A percentile compares a stretch with the other conserved stretches of the same genome.
Conservation (phyloP, 2,329 filamentous ascomycete species). For the Endocalyx cinctus region DNA sequence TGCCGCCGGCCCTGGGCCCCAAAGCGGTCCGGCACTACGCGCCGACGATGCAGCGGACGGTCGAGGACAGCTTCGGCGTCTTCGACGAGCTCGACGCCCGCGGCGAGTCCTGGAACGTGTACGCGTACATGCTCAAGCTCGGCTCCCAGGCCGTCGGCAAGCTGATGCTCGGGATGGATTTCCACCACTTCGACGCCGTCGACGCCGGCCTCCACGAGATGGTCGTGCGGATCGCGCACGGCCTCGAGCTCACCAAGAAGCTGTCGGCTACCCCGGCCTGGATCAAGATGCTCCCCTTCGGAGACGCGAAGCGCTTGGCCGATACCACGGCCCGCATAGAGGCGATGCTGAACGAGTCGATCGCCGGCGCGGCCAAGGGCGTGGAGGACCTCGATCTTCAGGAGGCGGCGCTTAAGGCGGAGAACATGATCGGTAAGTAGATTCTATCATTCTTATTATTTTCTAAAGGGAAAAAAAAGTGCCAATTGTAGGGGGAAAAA, state of each 20-base stretch:
- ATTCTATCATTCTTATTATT: background rate
- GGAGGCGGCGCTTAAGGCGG: slow-evolving; percentile 45
- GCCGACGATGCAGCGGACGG: slow-evolving; percentile 52
- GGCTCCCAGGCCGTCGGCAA: slow-evolving; percentile 41
- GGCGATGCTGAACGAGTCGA: slow-evolving; percentile 33
- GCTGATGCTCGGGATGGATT: slow-evolving; percentile 40
- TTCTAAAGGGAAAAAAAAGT: background rate
- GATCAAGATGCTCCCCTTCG: slow-evolving; percentile 54
- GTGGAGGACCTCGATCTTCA: slow-evolving; percentile 37
- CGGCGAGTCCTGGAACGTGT: slow-evolving; percentile 43
- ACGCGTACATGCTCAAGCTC: slow-evolving; percentile 46
- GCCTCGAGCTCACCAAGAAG: slow-evolving; percentile 55
- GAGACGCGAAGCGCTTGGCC: slow-evolving; percentile 43
- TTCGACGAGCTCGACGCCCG: slow-evolving; percentile 47
- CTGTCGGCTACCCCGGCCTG: slow-evolving; percentile 49
- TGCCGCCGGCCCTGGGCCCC: slow-evolving; percentile 53
- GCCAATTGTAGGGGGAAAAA: too few relatives aligned
- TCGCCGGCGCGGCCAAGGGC: slow-evolving; percentile 34
- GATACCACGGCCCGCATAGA: slow-evolving; percentile 28
- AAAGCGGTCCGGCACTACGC: slow-evolving; percentile 59
- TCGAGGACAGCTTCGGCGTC: slow-evolving; percentile 45
- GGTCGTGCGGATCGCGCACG: slow-evolving; percentile 44
- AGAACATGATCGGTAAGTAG: slow-evolving; percentile 31
- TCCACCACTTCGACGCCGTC: slow-evolving; percentile 37
- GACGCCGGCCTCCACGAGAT: slow-evolving; percentile 48